Base-by-base conservation (phyloP, 2,329 filamentous ascomycete species). In the Penicillium italicum region DNA sequence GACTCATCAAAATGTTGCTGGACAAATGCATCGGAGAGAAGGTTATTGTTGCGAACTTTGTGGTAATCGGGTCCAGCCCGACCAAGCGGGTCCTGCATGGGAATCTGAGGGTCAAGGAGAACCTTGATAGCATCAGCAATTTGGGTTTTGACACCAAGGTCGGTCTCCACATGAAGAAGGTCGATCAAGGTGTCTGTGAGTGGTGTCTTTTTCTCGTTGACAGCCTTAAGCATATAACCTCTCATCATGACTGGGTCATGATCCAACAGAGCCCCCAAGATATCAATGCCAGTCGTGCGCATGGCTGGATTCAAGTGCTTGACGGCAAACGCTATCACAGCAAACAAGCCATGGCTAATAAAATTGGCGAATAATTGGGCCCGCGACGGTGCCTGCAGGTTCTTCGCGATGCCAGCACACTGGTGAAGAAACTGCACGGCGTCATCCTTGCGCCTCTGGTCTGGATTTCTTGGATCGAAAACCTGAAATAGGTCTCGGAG, bases 381-480 rank as follows among this genome's bases (percentile, higher is more conserved):
- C 57, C 94, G 85, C 8, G 86, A 86, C 26, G 88, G 88, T 2
- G 89, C 88, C 70, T 97, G 94, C 18, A 99, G 81, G 67, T 91
- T 97, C 77, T 99, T 99, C 1, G 91, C 91, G 66, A 97, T 94
- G 4, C 87, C 84, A 63, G 91, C 96, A 75, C 93, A 97, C 72
- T 97, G 92, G 72, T 97, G 92, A 57, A 99, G 94, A 73, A 99
- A 97, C 36, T 95, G 81, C 11, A 99, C 93, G 0, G 91, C 94
- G 65, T 97, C 90, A 74, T 96, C 96, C 75, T 94, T 95, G 57
- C 89, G 85, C 68, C 85, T 85, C 50, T 83, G 78, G 47, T 89
- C 85, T 50, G 74, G 71, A 57, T 85, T 84, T 24, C 85, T 79
- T 0, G 85, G 78, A 20, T 81, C 83, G 68, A 97, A 97, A 59